These are phyloP conservation scores for Hanseniaspora occidentalis DNA, from an alignment of 805 yeast species.

Conservation along the genomic window DNA sequence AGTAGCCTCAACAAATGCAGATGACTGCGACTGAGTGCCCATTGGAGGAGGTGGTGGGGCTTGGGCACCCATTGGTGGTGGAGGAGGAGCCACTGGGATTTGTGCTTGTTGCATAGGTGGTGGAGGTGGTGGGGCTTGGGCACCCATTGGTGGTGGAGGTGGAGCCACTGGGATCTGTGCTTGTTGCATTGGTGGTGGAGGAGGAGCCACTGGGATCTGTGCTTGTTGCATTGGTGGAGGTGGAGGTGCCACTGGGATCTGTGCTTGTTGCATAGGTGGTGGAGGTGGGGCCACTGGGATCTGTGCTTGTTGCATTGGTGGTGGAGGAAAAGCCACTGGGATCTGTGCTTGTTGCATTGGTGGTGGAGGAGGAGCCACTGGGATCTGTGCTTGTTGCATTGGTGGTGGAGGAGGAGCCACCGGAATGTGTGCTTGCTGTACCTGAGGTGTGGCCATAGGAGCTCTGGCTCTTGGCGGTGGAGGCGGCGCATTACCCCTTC, in stretches of 20 bases:
- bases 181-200: conserved; percentile 3
- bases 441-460: too few relatives aligned
- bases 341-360: conserved; percentile 7
- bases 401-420: neutral
- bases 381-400: conserved; percentile 5
- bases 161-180: conserved; percentile 3
- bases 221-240: conserved; percentile 13
- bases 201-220: conserved; percentile 7
- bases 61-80: conserved; percentile 1
- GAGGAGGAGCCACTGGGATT: conserved; percentile 1
- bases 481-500: conserved; percentile 16
- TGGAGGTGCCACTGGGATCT: conserved; percentile 7
- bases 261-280: conserved; percentile 15
- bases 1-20: conserved; percentile 14
- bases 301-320: conserved; percentile 2
- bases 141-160: conserved; percentile 3
- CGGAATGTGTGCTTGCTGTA: conserved; percentile 2
- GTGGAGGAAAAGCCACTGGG: conserved; percentile 2
- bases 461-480: conserved; percentile 9
- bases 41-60: conserved; percentile 3
- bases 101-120: conserved; percentile 5
- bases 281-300: conserved; percentile 11
- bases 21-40: neutral
- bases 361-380: conserved; percentile 5
- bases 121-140: conserved; percentile 8